Evolutionary conservation across 768 basidiomycete genomes (phyloP).

Genomic region (Cystoderma amianthinum): DNA sequence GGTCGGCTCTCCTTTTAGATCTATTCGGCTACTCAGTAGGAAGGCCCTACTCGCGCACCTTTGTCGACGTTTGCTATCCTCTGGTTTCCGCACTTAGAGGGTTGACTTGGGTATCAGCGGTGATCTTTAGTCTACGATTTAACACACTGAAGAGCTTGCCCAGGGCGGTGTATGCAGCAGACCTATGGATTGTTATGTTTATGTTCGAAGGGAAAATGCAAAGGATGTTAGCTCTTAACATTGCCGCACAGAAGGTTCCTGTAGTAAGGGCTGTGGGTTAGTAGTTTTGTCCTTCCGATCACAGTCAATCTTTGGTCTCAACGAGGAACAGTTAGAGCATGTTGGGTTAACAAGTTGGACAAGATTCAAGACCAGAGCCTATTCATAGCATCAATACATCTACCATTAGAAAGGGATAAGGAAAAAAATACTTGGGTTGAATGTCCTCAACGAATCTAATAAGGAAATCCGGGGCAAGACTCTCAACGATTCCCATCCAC

Average conservation of each 20-base stretch:
- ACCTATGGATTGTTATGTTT: constrained; percentile 38
- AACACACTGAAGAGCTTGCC: constrained; percentile 74
- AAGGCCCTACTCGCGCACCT: too few species aligned
- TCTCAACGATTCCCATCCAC: constrained; percentile 68
- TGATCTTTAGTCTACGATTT: too few species aligned
- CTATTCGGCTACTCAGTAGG: too few species aligned
- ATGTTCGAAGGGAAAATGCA: neutral
- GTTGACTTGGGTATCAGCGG: too few species aligned
- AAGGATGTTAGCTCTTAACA: constrained; percentile 42
- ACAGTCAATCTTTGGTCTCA: constrained; percentile 83
- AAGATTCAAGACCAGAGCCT: constrained; percentile 77
- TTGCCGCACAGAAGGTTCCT: constrained; percentile 48
- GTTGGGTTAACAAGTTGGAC: constrained; percentile 69
- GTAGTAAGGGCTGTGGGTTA: constrained; percentile 65
- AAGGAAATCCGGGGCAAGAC: constrained; percentile 72
- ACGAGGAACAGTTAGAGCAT: constrained; percentile 70
- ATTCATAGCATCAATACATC: constrained; percentile 1
- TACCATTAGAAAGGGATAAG: neutral
- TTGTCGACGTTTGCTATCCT: too few species aligned
- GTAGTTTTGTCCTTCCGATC: constrained; percentile 71
- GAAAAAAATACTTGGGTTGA: constrained; percentile 63
- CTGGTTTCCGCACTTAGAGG: too few species aligned
- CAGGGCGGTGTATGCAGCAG: constrained; percentile 58
- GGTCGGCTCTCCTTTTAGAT: too few species aligned
- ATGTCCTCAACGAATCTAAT: constrained; percentile 76